Evolutionary conservation across 2,329 filamentous ascomycete species (phyloP).

Genomic region (Microsporum canis): DNA sequence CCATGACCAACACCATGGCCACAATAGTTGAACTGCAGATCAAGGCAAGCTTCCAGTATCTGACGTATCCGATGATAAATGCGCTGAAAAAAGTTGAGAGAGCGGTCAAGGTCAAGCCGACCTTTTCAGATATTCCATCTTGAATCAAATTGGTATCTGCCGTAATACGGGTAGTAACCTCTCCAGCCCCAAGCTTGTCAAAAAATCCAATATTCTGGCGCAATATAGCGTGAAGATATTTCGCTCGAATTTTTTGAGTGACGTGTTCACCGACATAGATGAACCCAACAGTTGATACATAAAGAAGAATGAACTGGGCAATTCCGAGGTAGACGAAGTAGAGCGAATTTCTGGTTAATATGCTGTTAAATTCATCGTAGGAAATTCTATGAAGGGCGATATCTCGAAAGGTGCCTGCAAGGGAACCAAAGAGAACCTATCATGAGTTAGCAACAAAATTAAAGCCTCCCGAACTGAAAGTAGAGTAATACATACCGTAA

Average conservation of each 20-base stretch:
- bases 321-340: conserved; percentile 82
- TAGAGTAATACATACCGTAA: conserved; percentile 48
- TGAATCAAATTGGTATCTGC: conserved; percentile 89
- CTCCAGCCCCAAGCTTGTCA: conserved; percentile 83
- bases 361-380: conserved; percentile 46
- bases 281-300: conserved; percentile 74
- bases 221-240: conserved; percentile 75
- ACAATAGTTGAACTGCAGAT: conserved; percentile 75
- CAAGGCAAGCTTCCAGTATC: conserved; percentile 85
- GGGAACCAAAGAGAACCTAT: conserved; percentile 58
- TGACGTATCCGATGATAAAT: conserved; percentile 81
- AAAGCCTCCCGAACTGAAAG: background rate
- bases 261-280: conserved; percentile 79
- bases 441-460: background rate
- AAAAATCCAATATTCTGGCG: conserved; percentile 86
- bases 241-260: conserved; percentile 63
- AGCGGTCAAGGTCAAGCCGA: conserved; percentile 64
- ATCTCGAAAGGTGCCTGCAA: conserved; percentile 59
- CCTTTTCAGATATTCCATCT: conserved; percentile 85
- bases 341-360: conserved; percentile 54
- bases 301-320: conserved; percentile 65
- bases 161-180: conserved; percentile 89
- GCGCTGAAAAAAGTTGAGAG: conserved; percentile 75
- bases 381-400: conserved; percentile 44
- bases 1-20: conserved; percentile 69